Evolutionary conservation across 352 stramenopile genomes (phyloP), one percentile per base, ranked within the genome.

Genomic region (Nothophytophthora sp.): DNA sequence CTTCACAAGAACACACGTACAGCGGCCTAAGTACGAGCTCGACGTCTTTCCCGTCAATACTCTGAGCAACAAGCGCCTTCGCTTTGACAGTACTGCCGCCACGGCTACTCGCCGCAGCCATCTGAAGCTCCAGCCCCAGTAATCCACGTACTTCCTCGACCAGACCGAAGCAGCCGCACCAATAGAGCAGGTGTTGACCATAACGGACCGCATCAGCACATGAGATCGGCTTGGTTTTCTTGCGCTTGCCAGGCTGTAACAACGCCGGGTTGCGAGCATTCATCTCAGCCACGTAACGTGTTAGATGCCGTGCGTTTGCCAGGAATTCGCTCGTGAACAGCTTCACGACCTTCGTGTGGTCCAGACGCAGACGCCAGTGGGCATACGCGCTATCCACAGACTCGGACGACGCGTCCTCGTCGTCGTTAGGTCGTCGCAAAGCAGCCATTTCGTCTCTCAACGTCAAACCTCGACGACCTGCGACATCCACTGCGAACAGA

Each of bases 121-220:
- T 62, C 30, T 23, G 43, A 23, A 67, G 16, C 24, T 62, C 33
- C 32, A 67, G 25, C 20, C 38, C 29, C 9, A 92, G 63, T 23
- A 90, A 60, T 13, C 56, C 65, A 9, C 56, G 60, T 16, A 87
- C 75, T 18, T 87, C 66, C 1, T 72, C 54, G 3, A 76, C 67
- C n/a, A 90, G 50, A 0, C 81, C 81, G 28, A 92, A 88, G 27
- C 81, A 87, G 20, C 70, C 76, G 18, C 65, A 72, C 77, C 81
- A 92, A 49, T 89, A 92, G 9, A 92, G 53, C 44, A 92, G 42
- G 32, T 92, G 81, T 52, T 92, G 81, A 2, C 79, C 81, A 27
- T 92, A 92, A 0, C 81, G 76, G 25, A 88, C 63, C 10, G 64
- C 75, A 33, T 87, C 74, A 19, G 65, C 46, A 12, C 55, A 22